Evolutionary conservation across 2,329 filamentous ascomycete species (phyloP), one percentile per base, ranked within the genome.

Genomic region (Aureobasidium vineae): DNA sequence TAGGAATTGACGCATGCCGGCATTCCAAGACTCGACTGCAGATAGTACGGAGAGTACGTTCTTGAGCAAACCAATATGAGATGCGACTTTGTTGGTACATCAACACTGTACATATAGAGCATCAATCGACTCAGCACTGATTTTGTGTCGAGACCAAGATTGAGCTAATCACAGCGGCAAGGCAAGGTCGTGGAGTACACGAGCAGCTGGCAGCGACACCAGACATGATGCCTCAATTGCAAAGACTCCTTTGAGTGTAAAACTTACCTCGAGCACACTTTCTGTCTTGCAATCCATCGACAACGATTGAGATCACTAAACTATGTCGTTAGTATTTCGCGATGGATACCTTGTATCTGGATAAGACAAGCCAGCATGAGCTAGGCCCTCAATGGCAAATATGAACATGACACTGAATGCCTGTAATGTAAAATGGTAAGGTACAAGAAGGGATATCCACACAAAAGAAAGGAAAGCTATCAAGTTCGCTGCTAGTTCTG

Each of bases 361-460:
- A 3, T 7, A 40, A 13, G 53, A 57, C 31, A 23, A 41, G 10
- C 15, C 53, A 57, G 23, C 53, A 40, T 21, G 15, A 57, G 23
- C 54, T 31, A n/a, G 21, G 31, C 21, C 16, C 26, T 15, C 31
- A 2, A 45, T 31, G 19, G 54, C 40, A 63, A 21, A 15, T 50
- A 63, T 50, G 45, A 52, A 63, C 59, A 52, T 31, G 59, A 41
- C 59, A 63, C 59, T 63, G 59, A 50, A 52, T 52, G 45, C 45
- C 59, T 63, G 16, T 40, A 31, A 50, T 63, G 59, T 52, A 59
- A 16, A 63, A 41, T 26, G 23, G 45, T 63, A 50, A 63, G 59
- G 31, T 63, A 63, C 59, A 63, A 63, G 59, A 63, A 63, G 59
- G 57, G 23, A 40, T 63, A 63, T 63, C 59, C 59, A 52, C 59